Percentiles rank a stretch among this genome's conserved stretches.
Conservation (phyloP, 495 filamentous ascomycete genomes). For the Talaromyces wortmannii region DNA sequence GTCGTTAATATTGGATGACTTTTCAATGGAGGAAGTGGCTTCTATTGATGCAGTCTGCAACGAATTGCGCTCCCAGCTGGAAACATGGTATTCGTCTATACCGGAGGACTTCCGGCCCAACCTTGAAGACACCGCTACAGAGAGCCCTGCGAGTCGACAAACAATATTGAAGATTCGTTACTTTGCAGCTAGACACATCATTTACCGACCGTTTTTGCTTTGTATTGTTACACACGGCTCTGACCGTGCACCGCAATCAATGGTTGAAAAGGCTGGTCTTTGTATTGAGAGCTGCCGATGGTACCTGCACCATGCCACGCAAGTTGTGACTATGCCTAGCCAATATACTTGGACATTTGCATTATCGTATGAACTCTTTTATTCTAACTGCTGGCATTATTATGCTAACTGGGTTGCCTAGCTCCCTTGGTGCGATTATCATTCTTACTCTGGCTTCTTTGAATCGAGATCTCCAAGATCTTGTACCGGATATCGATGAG, state of each 20-base stretch:
- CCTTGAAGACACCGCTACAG: conserved; percentile 14
- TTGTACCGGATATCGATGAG: conserved; percentile 2
- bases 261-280: conserved; percentile 4
- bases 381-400: background rate
- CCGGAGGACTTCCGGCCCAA: conserved; percentile 21
- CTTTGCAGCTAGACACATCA: conserved; percentile 25
- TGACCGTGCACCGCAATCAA: conserved; percentile 10
- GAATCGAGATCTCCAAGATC: background rate
- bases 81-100: conserved; percentile 29
- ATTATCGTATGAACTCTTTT: background rate
- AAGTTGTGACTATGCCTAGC: background rate
- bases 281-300: conserved; percentile 6
- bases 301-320: background rate
- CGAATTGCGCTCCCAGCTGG: conserved; percentile 16
- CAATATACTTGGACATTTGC: conserved; percentile 6
- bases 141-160: conserved; percentile 15
- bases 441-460: conserved; percentile 1
- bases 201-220: conserved; percentile 26
- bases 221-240: conserved; percentile 14
- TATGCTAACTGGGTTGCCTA: background rate
- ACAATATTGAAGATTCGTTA: conserved; percentile 26
- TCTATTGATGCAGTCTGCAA: conserved; percentile 24
- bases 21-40: conserved; percentile 19
- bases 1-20: conserved; percentile 11
- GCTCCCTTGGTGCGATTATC: conserved; percentile 3